Base-by-base conservation (phyloP, 192 early-diverging fungal genomes). In the Entomortierella chlamydospora region DNA sequence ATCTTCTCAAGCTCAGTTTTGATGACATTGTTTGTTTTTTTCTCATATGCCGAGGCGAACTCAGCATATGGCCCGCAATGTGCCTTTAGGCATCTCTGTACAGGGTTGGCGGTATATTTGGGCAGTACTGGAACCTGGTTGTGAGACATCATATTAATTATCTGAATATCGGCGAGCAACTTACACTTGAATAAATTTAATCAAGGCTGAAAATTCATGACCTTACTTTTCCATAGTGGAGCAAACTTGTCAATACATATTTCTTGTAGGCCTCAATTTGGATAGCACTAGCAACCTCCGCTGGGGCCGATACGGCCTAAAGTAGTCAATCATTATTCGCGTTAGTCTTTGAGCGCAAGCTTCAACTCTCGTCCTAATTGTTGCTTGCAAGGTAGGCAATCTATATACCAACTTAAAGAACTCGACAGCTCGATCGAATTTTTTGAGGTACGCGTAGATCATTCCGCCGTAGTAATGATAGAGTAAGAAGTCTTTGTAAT, bases 391-490 rank as follows among this genome's bases (percentile, higher is more conserved):
- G n/a, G n/a, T n/a, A n/a, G n/a, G n/a, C n/a, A n/a, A n/a, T n/a
- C n/a, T 2, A 50, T 77, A 80, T 80, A 87, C 86, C 84, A 90
- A 23, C 29, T 64, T 74, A 54, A 93, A 88, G 31, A 89, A 87
- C 28, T 89, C 83, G 4, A 90, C 68, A 13, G 94, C 92, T 28
- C 85, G 72, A 18, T 87, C 86, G 78, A 83, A 92, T 4, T 84
- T 66, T 61, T 93, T 93, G 65, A 89, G 83, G 22, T 85, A 90
- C 26, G 89, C 85, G 62, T 87, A 91, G n/a, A 93, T 60, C 78
- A 94, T 87, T 18, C 87, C 91, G 56, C 90, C 92, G 70, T 96
- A 94, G 76, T 95, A 96, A 59, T 93, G 83, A 83, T 94, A 93
- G 26, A 91, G 80, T 15, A 95, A 71, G 81, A 89, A 91, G 61